phyloP scores from a whole-genome alignment of 2,329 filamentous ascomycete genomes.

The Botryotinia globosa region DNA sequence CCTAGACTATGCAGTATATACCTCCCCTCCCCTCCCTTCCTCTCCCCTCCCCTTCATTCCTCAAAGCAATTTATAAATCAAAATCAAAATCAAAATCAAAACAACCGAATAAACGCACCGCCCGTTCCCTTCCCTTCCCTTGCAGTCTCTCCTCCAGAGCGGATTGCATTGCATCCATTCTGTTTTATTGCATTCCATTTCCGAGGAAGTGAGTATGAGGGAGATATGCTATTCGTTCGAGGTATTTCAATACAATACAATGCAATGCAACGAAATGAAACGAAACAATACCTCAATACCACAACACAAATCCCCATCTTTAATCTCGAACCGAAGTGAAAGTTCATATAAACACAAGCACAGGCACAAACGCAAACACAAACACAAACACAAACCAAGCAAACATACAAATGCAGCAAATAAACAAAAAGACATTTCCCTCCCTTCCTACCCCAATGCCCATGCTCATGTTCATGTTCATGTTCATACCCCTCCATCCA shows the following conservation, averaged over 20 bases:
- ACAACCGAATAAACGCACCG: background rate
- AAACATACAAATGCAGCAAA: background rate
- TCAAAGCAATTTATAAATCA: background rate
- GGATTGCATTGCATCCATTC: no score
- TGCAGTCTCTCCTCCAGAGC: no score
- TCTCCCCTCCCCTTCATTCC: no score
- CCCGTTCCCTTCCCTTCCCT: background rate
- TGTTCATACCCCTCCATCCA: no score
- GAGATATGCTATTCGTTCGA: background rate
- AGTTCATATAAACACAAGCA: background rate
- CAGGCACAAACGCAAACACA: no score
- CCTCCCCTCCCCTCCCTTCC: background rate
- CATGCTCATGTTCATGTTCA: background rate
- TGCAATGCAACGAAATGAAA: background rate
- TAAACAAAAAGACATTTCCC: background rate
- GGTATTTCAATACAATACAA: rapidly evolving
- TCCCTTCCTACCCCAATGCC: background rate
- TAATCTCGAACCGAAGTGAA: background rate
- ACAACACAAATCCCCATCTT: background rate
- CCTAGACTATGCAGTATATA: background rate
- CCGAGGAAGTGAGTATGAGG: no score
- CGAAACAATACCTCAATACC: background rate
- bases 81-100: background rate
- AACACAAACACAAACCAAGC: background rate
- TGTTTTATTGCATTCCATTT: no score